Conservation (phyloP, 2,329 filamentous ascomycete genomes). For the Neoarthrinium moseri region DNA sequence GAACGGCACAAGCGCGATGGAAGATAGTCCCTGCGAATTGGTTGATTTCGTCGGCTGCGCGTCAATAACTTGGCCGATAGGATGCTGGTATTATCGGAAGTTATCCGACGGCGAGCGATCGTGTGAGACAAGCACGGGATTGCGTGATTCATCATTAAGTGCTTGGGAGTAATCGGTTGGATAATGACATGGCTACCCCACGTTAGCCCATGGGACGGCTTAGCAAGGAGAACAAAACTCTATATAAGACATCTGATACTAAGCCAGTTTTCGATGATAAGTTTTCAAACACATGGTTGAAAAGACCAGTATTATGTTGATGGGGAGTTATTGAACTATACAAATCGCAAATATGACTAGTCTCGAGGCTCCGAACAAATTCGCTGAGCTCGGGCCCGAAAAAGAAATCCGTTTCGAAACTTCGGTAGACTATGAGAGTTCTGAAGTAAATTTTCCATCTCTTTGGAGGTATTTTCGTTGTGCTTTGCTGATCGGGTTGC, state of each 20-base stretch:
- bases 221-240: too few relatives aligned
- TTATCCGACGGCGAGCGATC: background rate
- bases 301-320: too few relatives aligned
- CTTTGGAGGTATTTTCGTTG: background rate
- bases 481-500: background rate
- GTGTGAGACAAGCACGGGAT: constrained; percentile 1
- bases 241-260: background rate
- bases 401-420: constrained; percentile 10
- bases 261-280: background rate
- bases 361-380: background rate
- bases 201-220: background rate
- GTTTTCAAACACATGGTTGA: too few relatives aligned
- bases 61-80: background rate
- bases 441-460: constrained; percentile 2
- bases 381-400: background rate
- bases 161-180: background rate
- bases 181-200: background rate
- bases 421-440: constrained; percentile 8
- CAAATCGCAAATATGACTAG: background rate
- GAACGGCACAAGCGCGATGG: background rate
- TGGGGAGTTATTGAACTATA: background rate
- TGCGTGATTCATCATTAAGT: background rate
- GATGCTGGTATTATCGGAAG: background rate
- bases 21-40: background rate
- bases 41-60: background rate